phyloP scores from a whole-genome alignment of 2,329 filamentous ascomycete genomes.

The Rutstroemia sydowiana region DNA sequence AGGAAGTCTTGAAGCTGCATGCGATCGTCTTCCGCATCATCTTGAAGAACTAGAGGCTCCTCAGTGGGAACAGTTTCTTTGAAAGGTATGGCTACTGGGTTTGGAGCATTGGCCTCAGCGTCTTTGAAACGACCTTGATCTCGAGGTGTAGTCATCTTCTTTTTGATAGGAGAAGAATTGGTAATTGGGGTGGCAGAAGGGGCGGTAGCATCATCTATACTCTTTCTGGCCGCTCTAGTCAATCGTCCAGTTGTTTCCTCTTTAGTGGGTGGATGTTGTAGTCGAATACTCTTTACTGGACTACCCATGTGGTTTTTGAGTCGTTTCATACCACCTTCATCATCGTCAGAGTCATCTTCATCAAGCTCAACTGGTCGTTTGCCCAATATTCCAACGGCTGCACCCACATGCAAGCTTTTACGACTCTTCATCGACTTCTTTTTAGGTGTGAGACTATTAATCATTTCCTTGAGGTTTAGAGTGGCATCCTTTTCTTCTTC shows the following conservation, averaged over 20 bases:
- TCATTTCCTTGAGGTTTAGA: constrained; percentile 66
- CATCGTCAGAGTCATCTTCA: constrained; percentile 51
- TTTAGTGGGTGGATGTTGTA: constrained; percentile 62
- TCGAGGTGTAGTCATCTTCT: constrained; percentile 46
- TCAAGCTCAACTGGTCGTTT: constrained; percentile 69
- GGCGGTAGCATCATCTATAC: constrained; percentile 35
- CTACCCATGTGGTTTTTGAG: constrained; percentile 66
- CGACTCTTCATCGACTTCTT: constrained; percentile 59
- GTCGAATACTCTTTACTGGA: constrained; percentile 66
- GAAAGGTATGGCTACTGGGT: constrained; percentile 37
- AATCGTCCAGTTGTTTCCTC: constrained; percentile 57
- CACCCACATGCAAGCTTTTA: constrained; percentile 71
- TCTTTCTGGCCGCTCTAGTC: constrained; percentile 42
- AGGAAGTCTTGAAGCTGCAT: constrained; percentile 90
- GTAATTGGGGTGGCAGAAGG: constrained; percentile 37
- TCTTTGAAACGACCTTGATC: constrained; percentile 49
- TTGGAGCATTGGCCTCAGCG: constrained; percentile 33
- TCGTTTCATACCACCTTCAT: constrained; percentile 57
- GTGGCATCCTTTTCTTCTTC: constrained; percentile 55
- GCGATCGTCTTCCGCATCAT: constrained; percentile 40
- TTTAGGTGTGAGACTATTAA: constrained; percentile 69
- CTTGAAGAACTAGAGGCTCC: constrained; percentile 38
- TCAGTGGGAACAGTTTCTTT: constrained; percentile 37
- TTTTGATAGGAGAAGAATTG: constrained; percentile 42
- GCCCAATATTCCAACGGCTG: constrained; percentile 64